These are phyloP conservation scores for Daldinia childiae DNA, from an alignment of 495 filamentous ascomycete species.

Conservation along the genomic window DNA sequence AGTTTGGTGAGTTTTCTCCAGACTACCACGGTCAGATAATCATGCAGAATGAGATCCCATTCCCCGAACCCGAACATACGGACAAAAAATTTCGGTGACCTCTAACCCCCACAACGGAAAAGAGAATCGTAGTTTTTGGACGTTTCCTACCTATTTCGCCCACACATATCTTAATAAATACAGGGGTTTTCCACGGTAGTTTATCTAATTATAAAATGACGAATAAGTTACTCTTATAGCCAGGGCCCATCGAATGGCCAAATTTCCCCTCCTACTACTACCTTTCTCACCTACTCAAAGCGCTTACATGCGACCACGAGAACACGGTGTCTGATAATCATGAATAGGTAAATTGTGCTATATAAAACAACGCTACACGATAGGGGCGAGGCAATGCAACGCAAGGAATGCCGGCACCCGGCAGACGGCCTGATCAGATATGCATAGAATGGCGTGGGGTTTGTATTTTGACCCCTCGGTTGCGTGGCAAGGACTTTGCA, in stretches of 20 bases:
- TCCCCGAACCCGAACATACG: slow-evolving; percentile 27
- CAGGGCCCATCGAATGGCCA: not conserved
- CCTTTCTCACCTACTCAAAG: slow-evolving; percentile 11
- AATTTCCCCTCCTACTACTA: not conserved
- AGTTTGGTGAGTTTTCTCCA: slow-evolving; percentile 16
- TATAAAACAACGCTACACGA: slow-evolving; percentile 12
- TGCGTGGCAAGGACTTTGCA: slow-evolving; percentile 18
- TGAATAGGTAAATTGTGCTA: slow-evolving; percentile 12
- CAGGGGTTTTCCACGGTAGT: slow-evolving; percentile 7
- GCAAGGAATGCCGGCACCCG: slow-evolving; percentile 36
- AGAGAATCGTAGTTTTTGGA: slow-evolving; percentile 5
- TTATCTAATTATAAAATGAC: slow-evolving; percentile 33
- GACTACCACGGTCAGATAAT: slow-evolving; percentile 33
- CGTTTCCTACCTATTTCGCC: slow-evolving; percentile 22
- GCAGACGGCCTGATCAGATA: slow-evolving; percentile 29
- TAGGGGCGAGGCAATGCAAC: slow-evolving; percentile 26
- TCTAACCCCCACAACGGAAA: slow-evolving; percentile 35
- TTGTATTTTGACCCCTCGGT: slow-evolving; percentile 23
- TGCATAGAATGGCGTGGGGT: slow-evolving; percentile 36
- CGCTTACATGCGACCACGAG: slow-evolving; percentile 19
- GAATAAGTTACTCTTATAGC: slow-evolving; percentile 11
- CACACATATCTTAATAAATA: slow-evolving; percentile 3
- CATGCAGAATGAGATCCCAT: slow-evolving; percentile 29
- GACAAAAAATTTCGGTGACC: slow-evolving; percentile 22
- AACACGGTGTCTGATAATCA: slow-evolving; percentile 6